Evolutionary conservation across 306 rosid genomes (phyloP).

Genomic region (Casuarina glauca): DNA sequence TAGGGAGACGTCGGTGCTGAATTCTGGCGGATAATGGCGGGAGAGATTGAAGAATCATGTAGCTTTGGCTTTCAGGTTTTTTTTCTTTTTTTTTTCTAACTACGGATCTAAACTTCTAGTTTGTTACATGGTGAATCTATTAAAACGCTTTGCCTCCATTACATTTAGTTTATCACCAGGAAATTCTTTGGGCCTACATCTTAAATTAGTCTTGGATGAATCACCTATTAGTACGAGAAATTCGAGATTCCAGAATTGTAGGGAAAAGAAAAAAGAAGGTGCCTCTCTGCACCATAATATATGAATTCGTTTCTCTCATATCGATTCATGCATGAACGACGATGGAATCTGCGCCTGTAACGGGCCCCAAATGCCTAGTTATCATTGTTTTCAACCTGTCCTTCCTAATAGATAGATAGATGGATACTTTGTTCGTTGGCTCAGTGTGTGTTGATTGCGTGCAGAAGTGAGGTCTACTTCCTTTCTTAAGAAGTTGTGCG

Average conservation of each 20-base stretch:
- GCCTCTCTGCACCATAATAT: no score
- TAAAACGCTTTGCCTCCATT: background rate
- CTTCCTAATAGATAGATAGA: background rate
- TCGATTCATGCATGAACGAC: background rate
- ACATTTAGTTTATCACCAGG: background rate
- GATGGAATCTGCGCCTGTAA: background rate
- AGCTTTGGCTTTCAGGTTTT: slow-evolving; percentile 58
- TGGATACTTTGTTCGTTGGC: background rate
- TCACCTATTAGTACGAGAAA: background rate
- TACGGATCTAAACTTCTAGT: slow-evolving; percentile 23
- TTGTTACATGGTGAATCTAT: background rate
- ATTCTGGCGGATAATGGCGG: slow-evolving; percentile 57
- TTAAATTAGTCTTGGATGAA: background rate
- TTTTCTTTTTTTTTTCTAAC: slow-evolving; percentile 23
- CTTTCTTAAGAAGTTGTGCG: background rate
- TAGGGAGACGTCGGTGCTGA: slow-evolving; percentile 29
- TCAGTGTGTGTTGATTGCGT: background rate
- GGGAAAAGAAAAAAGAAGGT: background rate
- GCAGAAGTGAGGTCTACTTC: background rate
- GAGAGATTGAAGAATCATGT: slow-evolving; percentile 57
- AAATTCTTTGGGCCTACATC: background rate
- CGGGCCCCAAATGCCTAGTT: background rate
- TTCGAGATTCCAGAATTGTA: background rate
- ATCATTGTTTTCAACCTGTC: background rate
- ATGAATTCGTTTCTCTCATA: background rate